phyloP scores from a whole-genome alignment of 306 rosid species.

The Oemleria cerasiformis region DNA sequence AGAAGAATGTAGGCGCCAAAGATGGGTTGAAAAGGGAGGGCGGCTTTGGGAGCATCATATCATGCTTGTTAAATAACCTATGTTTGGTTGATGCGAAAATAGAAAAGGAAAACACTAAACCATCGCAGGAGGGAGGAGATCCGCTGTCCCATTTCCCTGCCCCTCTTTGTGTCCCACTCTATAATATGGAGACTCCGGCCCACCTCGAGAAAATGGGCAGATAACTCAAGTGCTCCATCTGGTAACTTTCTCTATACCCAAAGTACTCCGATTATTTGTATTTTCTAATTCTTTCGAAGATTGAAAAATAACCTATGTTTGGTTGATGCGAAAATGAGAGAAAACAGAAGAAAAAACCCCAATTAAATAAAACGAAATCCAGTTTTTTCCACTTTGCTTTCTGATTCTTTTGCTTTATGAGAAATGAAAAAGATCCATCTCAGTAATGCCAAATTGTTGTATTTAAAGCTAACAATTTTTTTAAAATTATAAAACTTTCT shows the following conservation, averaged over 20 bases:
- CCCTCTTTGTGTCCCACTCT: too few species aligned
- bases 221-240: conserved; percentile 89
- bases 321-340: not conserved
- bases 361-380: not conserved
- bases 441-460: not conserved
- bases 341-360: not conserved
- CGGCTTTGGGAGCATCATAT: too few species aligned
- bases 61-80: too few species aligned
- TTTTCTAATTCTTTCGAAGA: too few species aligned
- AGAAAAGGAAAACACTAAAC: too few species aligned
- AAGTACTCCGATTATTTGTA: not conserved
- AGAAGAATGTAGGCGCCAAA: too few species aligned
- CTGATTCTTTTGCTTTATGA: not conserved
- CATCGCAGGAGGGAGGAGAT: too few species aligned
- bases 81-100: too few species aligned
- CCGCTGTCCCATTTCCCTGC: too few species aligned
- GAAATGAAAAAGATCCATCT: not conserved
- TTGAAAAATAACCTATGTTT: not conserved
- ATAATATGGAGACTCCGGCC: conserved; percentile 48
- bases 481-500: not conserved
- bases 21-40: too few species aligned
- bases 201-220: conserved; percentile 79
- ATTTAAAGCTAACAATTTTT: not conserved
- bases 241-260: conserved; percentile 42
- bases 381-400: not conserved